Evolutionary conservation across 2,329 filamentous ascomycete genomes (phyloP).

Genomic region (Taxawa tesnikishii): DNA sequence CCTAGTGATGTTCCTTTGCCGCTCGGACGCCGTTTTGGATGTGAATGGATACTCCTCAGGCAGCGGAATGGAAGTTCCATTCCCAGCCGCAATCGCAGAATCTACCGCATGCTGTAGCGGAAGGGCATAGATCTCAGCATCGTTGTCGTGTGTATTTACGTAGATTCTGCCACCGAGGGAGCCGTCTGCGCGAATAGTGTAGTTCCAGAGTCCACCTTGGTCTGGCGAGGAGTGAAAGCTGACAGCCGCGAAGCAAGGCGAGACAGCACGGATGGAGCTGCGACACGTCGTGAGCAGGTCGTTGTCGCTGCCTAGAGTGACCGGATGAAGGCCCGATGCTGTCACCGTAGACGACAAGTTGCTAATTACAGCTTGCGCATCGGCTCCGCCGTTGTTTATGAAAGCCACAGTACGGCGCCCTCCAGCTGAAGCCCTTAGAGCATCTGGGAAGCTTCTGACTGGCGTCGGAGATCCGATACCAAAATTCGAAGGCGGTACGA

Average conservation of each 20-base stretch:
- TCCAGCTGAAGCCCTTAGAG: constrained; percentile 43
- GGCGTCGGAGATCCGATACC: constrained; percentile 55
- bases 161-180: constrained; percentile 54
- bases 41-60: constrained; percentile 66
- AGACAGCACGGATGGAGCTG: constrained; percentile 46
- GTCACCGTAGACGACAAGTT: constrained; percentile 46
- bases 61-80: constrained; percentile 27
- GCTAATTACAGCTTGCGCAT: constrained; percentile 61
- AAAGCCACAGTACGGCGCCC: constrained; percentile 62
- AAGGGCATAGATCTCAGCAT: constrained; percentile 63
- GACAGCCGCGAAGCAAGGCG: constrained; percentile 59
- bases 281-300: constrained; percentile 52
- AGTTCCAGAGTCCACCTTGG: constrained; percentile 74
- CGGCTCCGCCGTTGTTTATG: constrained; percentile 65
- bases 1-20: constrained; percentile 51
- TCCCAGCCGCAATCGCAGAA: constrained; percentile 50
- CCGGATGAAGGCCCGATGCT: constrained; percentile 41
- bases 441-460: constrained; percentile 53
- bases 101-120: constrained; percentile 74
- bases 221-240: constrained; percentile 64
- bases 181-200: constrained; percentile 68
- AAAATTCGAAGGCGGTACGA: constrained; percentile 62
- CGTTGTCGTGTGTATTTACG: constrained; percentile 53
- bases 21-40: constrained; percentile 53
- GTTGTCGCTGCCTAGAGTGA: constrained; percentile 41